Evolutionary conservation across 306 rosid species (phyloP).

Genomic region (Cicer pinnatifidum): DNA sequence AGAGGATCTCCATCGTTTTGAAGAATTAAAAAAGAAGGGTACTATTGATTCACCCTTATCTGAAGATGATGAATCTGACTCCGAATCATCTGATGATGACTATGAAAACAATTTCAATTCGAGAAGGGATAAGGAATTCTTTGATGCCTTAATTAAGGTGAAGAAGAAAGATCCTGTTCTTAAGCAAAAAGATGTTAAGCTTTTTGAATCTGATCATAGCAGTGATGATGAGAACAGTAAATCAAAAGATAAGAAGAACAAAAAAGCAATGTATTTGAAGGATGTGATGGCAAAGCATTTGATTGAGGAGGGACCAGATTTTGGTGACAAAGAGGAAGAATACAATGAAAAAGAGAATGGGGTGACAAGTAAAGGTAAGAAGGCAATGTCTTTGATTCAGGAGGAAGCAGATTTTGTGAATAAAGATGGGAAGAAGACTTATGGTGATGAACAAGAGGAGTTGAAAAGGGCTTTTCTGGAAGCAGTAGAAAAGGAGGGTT

Average conservation of each 20-base stretch:
- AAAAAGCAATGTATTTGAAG: slow-evolving; percentile 64
- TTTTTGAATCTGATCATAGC: slow-evolving; percentile 61
- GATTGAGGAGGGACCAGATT: slow-evolving; percentile 73
- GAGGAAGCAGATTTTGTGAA: slow-evolving; percentile 53
- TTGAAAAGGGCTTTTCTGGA: slow-evolving; percentile 60
- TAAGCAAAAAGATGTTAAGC: slow-evolving; percentile 59
- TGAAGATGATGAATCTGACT: slow-evolving; percentile 52
- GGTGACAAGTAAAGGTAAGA: slow-evolving; percentile 40
- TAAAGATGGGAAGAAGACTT: slow-evolving; percentile 51
- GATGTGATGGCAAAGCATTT: slow-evolving; percentile 75
- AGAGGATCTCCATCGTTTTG: slow-evolving; percentile 79
- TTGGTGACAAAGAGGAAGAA: slow-evolving; percentile 50
- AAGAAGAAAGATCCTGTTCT: slow-evolving; percentile 71
- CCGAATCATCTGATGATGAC: slow-evolving; percentile 52
- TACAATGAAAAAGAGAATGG: slow-evolving; percentile 33
- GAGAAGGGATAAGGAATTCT: slow-evolving; percentile 54
- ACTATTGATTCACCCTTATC: slow-evolving; percentile 47
- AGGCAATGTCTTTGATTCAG: slow-evolving; percentile 55
- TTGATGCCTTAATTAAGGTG: slow-evolving; percentile 72
- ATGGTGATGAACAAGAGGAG: slow-evolving; percentile 72
- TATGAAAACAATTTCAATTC: slow-evolving; percentile 31
- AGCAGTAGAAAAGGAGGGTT: slow-evolving; percentile 56
- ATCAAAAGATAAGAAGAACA: slow-evolving; percentile 33
- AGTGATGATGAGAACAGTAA: slow-evolving; percentile 29
- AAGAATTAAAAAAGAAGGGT: slow-evolving; percentile 83